A percentile compares a stretch with the other conserved stretches of the same genome.
Evolutionary conservation across 1,284 basidiomycete species (phyloP).

Genomic region (Leccinum griseonigrum): DNA sequence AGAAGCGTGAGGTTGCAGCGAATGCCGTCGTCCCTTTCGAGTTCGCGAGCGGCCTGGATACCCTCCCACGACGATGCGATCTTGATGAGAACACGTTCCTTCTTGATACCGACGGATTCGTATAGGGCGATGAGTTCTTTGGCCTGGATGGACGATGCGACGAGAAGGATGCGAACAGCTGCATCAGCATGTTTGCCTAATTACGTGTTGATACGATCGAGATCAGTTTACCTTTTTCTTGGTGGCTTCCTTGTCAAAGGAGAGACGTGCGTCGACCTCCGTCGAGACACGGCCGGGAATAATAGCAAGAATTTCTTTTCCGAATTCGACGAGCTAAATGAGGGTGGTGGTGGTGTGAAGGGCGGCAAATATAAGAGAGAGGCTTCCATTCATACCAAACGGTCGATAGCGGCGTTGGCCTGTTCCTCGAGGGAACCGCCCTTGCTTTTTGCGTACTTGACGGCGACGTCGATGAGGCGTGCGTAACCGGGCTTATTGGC

Average conservation of each 20-base stretch:
- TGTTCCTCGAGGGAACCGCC: slow-evolving; percentile 73
- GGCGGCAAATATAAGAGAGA: slow-evolving; percentile 6
- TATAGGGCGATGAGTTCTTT: slow-evolving; percentile 94
- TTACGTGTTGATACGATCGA: slow-evolving; percentile 13
- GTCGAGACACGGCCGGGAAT: slow-evolving; percentile 99
- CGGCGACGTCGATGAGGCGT: slow-evolving; percentile 80
- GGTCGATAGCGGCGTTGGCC: slow-evolving; percentile 79
- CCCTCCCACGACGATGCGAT: slow-evolving; percentile 99
- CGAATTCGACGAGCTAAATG: slow-evolving; percentile 90
- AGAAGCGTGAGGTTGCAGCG: slow-evolving; percentile 99
- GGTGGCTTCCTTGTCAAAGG: slow-evolving; percentile 92
- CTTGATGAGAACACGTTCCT: slow-evolving; percentile 97
- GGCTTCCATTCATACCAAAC: slow-evolving; percentile 61
- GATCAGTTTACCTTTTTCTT: slow-evolving; percentile 68
- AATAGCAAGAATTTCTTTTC: slow-evolving; percentile 91
- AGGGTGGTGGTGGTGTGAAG: slow-evolving; percentile 11
- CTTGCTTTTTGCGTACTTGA: slow-evolving; percentile 82
- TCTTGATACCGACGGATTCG: slow-evolving; percentile 85
- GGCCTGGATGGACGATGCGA: slow-evolving; percentile 49
- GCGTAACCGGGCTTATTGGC: slow-evolving; percentile 88
- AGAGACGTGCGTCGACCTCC: slow-evolving; percentile 96
- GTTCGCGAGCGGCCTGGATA: slow-evolving; percentile 96
- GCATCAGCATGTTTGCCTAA: slow-evolving; percentile 16
- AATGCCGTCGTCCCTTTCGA: slow-evolving; percentile 90
- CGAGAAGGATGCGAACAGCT: slow-evolving; percentile 3